phyloP scores from a whole-genome alignment of 352 stramenopile genomes.

The Globisporangium ultimum region DNA sequence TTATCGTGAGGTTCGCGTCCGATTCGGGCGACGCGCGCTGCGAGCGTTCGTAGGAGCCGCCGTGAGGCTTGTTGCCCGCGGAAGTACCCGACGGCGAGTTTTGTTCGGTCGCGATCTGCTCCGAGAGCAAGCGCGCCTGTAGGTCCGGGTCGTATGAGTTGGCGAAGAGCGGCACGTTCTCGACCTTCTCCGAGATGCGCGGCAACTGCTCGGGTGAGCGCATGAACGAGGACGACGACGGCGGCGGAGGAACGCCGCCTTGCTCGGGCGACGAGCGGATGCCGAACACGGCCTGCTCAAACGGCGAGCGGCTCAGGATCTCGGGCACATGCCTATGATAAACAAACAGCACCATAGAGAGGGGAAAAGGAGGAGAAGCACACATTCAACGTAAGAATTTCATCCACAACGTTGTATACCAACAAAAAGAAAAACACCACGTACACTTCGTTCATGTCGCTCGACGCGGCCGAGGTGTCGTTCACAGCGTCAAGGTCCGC shows the following conservation, averaged over 20 bases:
- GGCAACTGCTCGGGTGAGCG: constrained; percentile 51
- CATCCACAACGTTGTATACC: no score
- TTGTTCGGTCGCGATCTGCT: constrained; percentile 48
- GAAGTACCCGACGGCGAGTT: constrained; percentile 9
- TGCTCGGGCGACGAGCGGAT: constrained; percentile 16
- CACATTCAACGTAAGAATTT: no score
- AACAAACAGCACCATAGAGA: no score
- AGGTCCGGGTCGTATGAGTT: constrained; percentile 56
- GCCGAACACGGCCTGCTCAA: constrained; percentile 34
- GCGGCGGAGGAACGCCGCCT: not conserved
- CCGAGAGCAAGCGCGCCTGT: constrained; percentile 55
- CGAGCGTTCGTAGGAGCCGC: constrained; percentile 56
- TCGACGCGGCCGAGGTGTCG: not conserved
- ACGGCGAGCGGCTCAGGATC: constrained; percentile 59
- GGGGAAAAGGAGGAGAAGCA: not conserved
- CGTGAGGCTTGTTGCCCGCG: constrained; percentile 26
- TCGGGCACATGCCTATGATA: constrained; percentile 33
- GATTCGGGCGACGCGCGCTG: constrained; percentile 9
- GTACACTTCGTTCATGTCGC: constrained; percentile 61
- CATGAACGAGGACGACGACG: constrained; percentile 14
- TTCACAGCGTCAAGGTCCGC: constrained; percentile 21
- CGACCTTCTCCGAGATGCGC: constrained; percentile 64
- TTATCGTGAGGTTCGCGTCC: constrained; percentile 44
- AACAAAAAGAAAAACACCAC: constrained; percentile 12
- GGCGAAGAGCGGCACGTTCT: constrained; percentile 52